Evolutionary conservation across 768 basidiomycete species (phyloP).

Genomic region (Amyloporia xantha): DNA sequence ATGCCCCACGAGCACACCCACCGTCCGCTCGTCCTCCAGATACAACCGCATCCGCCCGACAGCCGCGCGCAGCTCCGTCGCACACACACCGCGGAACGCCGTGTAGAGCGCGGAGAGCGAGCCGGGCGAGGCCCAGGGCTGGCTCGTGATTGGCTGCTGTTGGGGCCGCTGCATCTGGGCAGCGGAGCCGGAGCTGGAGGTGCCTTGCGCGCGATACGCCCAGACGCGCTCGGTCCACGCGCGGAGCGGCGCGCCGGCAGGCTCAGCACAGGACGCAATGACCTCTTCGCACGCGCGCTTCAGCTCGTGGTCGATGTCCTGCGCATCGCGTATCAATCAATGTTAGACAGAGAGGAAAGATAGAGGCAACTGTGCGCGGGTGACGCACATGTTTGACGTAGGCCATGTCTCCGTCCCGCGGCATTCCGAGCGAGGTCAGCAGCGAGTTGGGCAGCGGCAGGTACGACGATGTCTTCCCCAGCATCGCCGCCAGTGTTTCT

Average conservation of each 20-base stretch:
- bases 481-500: constrained; percentile 55
- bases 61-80: constrained; percentile 47
- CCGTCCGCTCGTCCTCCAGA: constrained; percentile 75
- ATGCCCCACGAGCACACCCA: constrained; percentile 70
- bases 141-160: constrained; percentile 31
- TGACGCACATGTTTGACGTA: constrained; percentile 65
- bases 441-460: constrained; percentile 60
- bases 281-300: constrained; percentile 81
- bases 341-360: not conserved
- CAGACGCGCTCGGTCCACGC: constrained; percentile 53
- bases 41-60: constrained; percentile 65
- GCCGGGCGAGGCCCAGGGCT: constrained; percentile 46
- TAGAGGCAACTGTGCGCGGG: constrained; percentile 2
- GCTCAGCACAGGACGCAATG: constrained; percentile 55
- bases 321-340: constrained; percentile 1
- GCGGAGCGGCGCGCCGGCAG: constrained; percentile 53
- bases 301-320: constrained; percentile 86
- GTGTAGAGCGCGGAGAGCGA: constrained; percentile 25
- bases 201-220: constrained; percentile 9
- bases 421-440: constrained; percentile 65
- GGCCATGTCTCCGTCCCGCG: constrained; percentile 53
- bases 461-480: constrained; percentile 54
- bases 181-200: constrained; percentile 8
- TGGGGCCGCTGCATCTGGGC: constrained; percentile 22
- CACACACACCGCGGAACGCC: constrained; percentile 17